Base-by-base conservation (phyloP, 108 stramenopile genomes). In the Fragilariopsis cylindrus region DNA sequence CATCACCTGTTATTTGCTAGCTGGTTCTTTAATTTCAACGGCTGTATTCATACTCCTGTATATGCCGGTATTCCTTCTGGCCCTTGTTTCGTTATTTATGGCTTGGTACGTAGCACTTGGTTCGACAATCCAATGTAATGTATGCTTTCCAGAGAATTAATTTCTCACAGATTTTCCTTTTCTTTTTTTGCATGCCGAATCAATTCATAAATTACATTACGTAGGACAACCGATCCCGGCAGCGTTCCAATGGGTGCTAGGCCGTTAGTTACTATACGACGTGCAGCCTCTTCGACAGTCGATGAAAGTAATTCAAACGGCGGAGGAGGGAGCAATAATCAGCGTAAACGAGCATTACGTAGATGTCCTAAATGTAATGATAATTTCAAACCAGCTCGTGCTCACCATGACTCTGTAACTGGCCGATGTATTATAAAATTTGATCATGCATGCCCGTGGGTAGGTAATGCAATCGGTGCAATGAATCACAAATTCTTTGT, bases 391-490 rank as follows among this genome's bases (percentile, higher is more conserved):
- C 92, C 94, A 11, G 68, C 74, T 3, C 75, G 94, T 45, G 92
- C 94, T 16, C 94, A 95, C 77, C 94, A 95, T 77, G 94, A 95
- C 73, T 82, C 81, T 7, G 94, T 95, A 18, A 95, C 94, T 2
- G 92, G 92, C 7, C 84, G 94, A 57, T 95, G 94, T 76, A 81
- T 95, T 60, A 80, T 85, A 60, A 85, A 85, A 66, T 85, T 85
- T 72, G 84, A 85, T 73, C 84, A 85, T 70, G 78, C 71, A 71
- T 85, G 84, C 83, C 96, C 96, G 1, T 99, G 98, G 98, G 93
- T 97, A 9, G 95, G 97, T 72, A 98, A 99, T 81, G 96, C 97
- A 57, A 87, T 99, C n/a, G 99, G 97, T 63, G 90, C 94, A 3
- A 67, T 88, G 72, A 95, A 95, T 75, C 93, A 95, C 75, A 95